Evolutionary conservation across 2,329 filamentous ascomycete genomes (phyloP), one percentile per base, ranked within the genome.

Genomic region (Botrytis tulipae): DNA sequence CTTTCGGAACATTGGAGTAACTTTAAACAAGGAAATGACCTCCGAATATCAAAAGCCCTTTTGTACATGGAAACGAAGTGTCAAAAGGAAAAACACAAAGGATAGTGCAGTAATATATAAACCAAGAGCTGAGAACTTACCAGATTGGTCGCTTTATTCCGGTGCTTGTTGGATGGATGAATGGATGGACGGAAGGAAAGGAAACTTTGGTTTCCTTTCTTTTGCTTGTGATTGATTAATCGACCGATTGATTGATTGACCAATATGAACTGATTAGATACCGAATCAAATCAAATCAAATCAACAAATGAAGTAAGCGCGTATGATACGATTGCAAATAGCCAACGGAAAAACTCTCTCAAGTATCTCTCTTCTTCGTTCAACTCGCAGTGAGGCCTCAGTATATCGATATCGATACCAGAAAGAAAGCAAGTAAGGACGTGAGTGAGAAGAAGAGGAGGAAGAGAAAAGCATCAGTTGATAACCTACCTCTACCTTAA

Each of bases 191-290:
- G 51, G 51, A 29, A 54, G 25, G 48, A 29, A 29, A 29, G 51
- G n/a, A 25, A 54, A 29, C 14, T 35, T 6, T 48, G 62, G 3
- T 35, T 48, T 44, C 18, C 18, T 65, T 48, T 51, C 2, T 35
- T 62, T 40, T 62, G 59, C 59, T 62, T 40, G 59, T 62, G 59
- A 40, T n/a, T 40, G 59, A 60, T 42, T 40, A 32, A 61, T n/a
- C 14, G 57, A 60, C 8, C 6, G 57, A 32, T 3, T 20, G 54
- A 57, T 16, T 42, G 57, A 35, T 57, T 57, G 54, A 57, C 29
- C 16, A 16, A 32, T 32, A 51, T n/a, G 25, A 51, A 25, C 48
- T 51, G 48, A 51, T 51, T 51, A 51, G 25, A 51, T 51, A 51
- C 48, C 25, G 4, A n/a, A 51, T n/a, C 48, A 6, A 25, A 51